phyloP scores from a whole-genome alignment of 1,284 basidiomycete genomes.

The Sparassis latifolia region DNA sequence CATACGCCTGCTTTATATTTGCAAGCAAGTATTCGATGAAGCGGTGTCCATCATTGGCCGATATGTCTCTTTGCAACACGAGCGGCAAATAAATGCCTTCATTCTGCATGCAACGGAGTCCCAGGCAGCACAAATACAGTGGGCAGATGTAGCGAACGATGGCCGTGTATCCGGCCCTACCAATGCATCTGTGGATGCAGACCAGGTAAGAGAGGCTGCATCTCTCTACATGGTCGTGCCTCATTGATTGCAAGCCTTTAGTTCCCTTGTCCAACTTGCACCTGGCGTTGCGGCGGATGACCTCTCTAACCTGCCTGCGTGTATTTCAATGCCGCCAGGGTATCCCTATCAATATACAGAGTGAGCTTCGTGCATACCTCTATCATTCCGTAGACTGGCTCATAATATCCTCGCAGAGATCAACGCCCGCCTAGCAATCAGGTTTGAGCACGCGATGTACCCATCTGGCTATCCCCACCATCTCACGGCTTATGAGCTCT shows the following conservation, averaged over 20 bases:
- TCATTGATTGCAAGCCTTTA: conserved; percentile 8
- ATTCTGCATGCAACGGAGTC: conserved; percentile 15
- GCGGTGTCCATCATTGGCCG: conserved; percentile 21
- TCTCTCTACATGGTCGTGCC: not conserved
- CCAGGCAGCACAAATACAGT: conserved; percentile 20
- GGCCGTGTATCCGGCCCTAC: conserved; percentile 21
- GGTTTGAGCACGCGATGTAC: conserved; percentile 36
- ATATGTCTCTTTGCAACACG: conserved; percentile 34
- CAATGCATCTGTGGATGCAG: not conserved
- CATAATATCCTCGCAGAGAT: conserved; percentile 3
- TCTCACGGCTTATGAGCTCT: conserved; percentile 31
- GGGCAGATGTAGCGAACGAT: conserved; percentile 37
- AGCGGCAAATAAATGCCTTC: conserved; percentile 31
- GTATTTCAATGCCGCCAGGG: conserved; percentile 32
- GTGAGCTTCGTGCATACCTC: conserved; percentile 6
- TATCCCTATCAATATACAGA: conserved; percentile 15
- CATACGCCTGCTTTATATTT: conserved; percentile 26
- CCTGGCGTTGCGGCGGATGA: conserved; percentile 26
- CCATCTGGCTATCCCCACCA: conserved; percentile 18
- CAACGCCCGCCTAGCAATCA: conserved; percentile 15
- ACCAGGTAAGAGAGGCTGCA: conserved; percentile 5
- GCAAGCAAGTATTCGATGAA: conserved; percentile 28
- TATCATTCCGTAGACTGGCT: not conserved
- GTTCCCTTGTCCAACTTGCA: conserved; percentile 28
- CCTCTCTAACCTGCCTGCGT: conserved; percentile 26